These are phyloP conservation scores for Fusarium aywerte DNA, from an alignment of 2,329 filamentous ascomycete species.

Conservation along the genomic window DNA sequence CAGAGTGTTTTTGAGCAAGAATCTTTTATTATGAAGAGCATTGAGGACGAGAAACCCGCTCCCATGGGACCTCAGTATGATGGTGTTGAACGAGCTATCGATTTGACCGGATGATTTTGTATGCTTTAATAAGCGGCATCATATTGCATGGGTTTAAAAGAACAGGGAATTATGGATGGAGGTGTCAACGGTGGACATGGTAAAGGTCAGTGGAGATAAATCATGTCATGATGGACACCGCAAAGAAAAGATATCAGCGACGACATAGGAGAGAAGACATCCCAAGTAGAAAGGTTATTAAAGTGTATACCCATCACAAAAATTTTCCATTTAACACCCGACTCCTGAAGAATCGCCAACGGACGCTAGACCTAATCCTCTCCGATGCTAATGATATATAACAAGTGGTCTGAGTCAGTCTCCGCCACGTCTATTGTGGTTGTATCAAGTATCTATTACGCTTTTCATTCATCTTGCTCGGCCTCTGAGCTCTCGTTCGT, in stretches of 20 bases:
- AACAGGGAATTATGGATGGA: neutral
- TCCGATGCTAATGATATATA: constrained; percentile 27
- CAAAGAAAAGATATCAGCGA: neutral
- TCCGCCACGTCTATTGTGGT: constrained; percentile 42
- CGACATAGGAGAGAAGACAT: constrained; percentile 4
- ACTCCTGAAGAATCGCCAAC: constrained; percentile 23
- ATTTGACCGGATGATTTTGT: constrained; percentile 20
- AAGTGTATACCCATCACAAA: constrained; percentile 33
- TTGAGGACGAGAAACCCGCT: constrained; percentile 34
- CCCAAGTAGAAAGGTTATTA: constrained; percentile 28
- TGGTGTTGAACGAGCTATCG: constrained; percentile 48
- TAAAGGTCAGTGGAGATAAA: neutral
- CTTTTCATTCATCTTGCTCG: constrained; percentile 43
- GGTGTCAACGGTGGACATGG: neutral
- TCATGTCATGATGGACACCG: constrained; percentile 8
- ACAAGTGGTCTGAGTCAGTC: constrained; percentile 26
- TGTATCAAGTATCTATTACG: constrained; percentile 37
- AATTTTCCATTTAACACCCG: constrained; percentile 18
- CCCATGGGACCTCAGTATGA: constrained; percentile 45
- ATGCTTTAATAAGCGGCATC: neutral
- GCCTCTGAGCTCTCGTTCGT: constrained; percentile 44
- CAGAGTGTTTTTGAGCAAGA: constrained; percentile 17
- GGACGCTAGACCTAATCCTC: constrained; percentile 5
- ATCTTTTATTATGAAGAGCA: constrained; percentile 19
- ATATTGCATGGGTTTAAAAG: neutral